These are phyloP conservation scores for Xylaria sp. DNA, from an alignment of 2,329 filamentous ascomycete species.

Conservation along the genomic window DNA sequence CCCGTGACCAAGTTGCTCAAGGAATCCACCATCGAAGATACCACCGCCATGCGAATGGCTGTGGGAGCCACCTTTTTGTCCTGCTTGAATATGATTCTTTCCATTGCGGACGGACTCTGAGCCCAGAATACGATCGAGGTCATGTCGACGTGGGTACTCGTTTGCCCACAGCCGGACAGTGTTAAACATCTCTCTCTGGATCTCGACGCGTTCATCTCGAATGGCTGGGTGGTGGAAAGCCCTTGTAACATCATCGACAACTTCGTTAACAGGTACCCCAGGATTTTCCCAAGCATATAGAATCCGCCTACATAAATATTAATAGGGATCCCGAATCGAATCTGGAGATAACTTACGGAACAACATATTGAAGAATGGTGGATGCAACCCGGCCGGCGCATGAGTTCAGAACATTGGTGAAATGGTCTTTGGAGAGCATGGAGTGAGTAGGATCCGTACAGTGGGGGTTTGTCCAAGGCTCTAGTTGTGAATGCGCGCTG, in stretches of 20 bases:
- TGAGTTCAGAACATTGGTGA: constrained; percentile 81
- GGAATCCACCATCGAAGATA: constrained; percentile 52
- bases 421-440: constrained; percentile 86
- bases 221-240: constrained; percentile 93
- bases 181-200: constrained; percentile 89
- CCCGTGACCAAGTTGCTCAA: constrained; percentile 63
- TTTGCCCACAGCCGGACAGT: constrained; percentile 86
- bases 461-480: constrained; percentile 80
- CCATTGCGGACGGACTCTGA: constrained; percentile 86
- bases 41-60: constrained; percentile 56
- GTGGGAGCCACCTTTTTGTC: constrained; percentile 48
- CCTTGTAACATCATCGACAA: constrained; percentile 81
- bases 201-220: constrained; percentile 78
- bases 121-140: constrained; percentile 79
- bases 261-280: constrained; percentile 82
- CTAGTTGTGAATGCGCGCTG: constrained; percentile 78
- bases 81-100: constrained; percentile 75
- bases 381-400: constrained; percentile 79
- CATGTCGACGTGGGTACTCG: constrained; percentile 71
- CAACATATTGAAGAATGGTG: constrained; percentile 84
- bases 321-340: constrained; percentile 30
- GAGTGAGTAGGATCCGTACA: constrained; percentile 86
- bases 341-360: constrained; percentile 68
- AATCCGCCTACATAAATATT: constrained; percentile 66
- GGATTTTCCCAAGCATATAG: constrained; percentile 95